A percentile compares a stretch with the other conserved stretches of the same genome.
Evolutionary conservation across 768 basidiomycete species (phyloP).

Genomic region (Hygrophorus pudorinus): DNA sequence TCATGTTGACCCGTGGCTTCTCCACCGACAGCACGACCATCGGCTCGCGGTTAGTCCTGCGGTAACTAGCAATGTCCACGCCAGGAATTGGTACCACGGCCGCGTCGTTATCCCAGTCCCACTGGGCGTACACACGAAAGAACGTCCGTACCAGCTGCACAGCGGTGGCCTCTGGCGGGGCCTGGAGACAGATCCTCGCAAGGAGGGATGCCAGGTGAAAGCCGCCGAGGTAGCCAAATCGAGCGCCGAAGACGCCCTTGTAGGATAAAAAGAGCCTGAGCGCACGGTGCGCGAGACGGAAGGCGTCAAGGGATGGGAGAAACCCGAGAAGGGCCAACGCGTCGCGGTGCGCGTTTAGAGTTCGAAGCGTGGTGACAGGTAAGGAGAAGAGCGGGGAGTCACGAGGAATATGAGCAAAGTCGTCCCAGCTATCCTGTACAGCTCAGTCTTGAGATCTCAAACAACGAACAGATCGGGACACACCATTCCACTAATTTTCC

Average conservation of each 20-base stretch:
- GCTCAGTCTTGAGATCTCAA: not conserved
- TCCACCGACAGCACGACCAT: constrained; percentile 4
- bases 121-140: constrained; percentile 1
- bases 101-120: constrained; percentile 5
- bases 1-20: constrained; percentile 6
- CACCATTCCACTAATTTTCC: constrained; percentile 4
- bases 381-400: constrained; percentile 5
- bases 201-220: constrained; percentile 4
- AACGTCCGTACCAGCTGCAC: constrained; percentile 2
- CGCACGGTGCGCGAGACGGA: constrained; percentile 4
- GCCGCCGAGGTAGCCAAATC: constrained; percentile 5
- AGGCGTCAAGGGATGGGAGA: constrained; percentile 1
- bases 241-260: constrained; percentile 1
- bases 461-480: not conserved
- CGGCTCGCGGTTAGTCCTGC: constrained; percentile 1
- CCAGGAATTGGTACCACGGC: constrained; percentile 2
- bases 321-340: not conserved
- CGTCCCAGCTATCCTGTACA: not conserved
- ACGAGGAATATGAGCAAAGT: constrained; percentile 3
- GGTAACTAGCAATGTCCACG: not conserved
- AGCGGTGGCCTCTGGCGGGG: not conserved
- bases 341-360: constrained; percentile 5
- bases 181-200: constrained; percentile 1
- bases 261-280: constrained; percentile 4
- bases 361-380: constrained; percentile 1